Conservation (phyloP, 176 grass and related monocot species). For the Phoenix roebelenii region DNA sequence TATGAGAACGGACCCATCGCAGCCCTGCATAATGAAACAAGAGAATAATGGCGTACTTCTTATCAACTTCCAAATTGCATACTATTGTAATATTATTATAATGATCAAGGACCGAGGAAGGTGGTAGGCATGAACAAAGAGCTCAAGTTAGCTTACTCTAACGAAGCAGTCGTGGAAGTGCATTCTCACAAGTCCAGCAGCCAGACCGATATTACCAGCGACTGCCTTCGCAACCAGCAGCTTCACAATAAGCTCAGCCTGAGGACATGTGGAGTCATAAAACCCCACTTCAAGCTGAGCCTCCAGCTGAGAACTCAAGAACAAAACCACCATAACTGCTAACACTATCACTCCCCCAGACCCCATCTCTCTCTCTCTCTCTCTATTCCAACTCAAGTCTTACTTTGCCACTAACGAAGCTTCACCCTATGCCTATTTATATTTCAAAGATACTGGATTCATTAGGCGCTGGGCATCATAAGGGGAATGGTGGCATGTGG, state of each 20-base stretch:
- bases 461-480: too few relatives aligned
- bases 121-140: background rate
- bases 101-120: background rate
- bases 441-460: too few relatives aligned
- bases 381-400: too few relatives aligned
- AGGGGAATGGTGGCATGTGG: too few relatives aligned
- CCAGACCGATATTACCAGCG: constrained; percentile 40
- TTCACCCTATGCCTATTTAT: too few relatives aligned
- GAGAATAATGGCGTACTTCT: too few relatives aligned
- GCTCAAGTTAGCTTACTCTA: constrained; percentile 22
- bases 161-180: constrained; percentile 95
- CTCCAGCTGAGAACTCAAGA: constrained; percentile 17
- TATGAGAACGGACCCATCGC: constrained; percentile 76
- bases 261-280: constrained; percentile 58
- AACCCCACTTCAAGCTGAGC: constrained; percentile 61
- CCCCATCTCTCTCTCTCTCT: too few relatives aligned
- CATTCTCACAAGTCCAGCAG: constrained; percentile 51
- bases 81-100: too few relatives aligned
- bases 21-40: constrained; percentile 30
- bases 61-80: background rate
- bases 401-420: too few relatives aligned
- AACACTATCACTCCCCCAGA: too few relatives aligned
- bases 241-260: constrained; percentile 68
- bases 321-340: background rate
- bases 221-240: constrained; percentile 63